Evolutionary conservation across 768 basidiomycete genomes (phyloP), one percentile per base, ranked within the genome.

Genomic region (Clavulina sp.): DNA sequence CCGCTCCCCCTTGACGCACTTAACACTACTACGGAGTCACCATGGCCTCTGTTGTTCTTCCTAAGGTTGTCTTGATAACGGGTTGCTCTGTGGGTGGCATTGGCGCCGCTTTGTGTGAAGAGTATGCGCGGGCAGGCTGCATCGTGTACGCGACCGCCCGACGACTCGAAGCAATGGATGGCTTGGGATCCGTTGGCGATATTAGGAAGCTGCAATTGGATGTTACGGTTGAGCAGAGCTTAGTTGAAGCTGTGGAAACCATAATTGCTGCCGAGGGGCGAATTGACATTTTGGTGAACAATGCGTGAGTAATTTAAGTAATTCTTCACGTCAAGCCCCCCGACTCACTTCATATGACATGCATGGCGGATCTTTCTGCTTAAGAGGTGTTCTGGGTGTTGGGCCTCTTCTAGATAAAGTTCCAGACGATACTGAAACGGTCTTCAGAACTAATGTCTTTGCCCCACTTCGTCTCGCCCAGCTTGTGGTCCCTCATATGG

Each of bases 71-170:
- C 52, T 34, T 36, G 21, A 18, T 46, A 36, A 48, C 26, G 3
- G 30, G 41, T 13, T 55, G n/a, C 38, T 48, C 54, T 16, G 6
- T 38, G 34, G 32, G 21, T 7, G 32, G 51, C 3, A 52, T 52
- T n/a, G 23, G 16, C 7, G 29, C 24, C 50, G 30, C 50, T 21
- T 5, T 33, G n/a, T 46, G 77, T 58, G 72, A 81, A 56, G 75
- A 77, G 57, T 85, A 85, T 56, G 78, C 78, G 1, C 57, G 62
- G 0, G 69, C 67, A 29, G 81, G 76, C 32, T 86, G 81, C 62
- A 73, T 71, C 38, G 84, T 87, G 5, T 87, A 84, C 54, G 85
- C 84, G 2, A 80, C 81, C 0, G 75, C 84, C 4, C 76, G 84
- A 13, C 70, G 66, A 18, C 61, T 75, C 2, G 76, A 77, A 19